Evolutionary conservation across 139 green algal species (phyloP), one percentile per base, ranked within the genome.

Genomic region (Chlamydomonas urium): DNA sequence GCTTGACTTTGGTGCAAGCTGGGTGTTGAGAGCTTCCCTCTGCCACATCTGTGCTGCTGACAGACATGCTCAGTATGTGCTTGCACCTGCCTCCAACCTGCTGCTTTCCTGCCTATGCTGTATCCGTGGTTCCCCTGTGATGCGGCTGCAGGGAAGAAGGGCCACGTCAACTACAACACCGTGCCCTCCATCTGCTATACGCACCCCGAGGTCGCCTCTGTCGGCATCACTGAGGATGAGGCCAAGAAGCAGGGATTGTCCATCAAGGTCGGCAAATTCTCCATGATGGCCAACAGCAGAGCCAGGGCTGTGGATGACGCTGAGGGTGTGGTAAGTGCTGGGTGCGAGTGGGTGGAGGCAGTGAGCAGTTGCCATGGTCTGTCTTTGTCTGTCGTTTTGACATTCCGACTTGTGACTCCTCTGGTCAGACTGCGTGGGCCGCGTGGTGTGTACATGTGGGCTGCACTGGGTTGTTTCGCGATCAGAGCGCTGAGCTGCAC

Each of bases 101-200:
- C 28, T 66, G 23, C 59, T 42, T 88, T 91, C 53, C 10, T 32
- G 10, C 42, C 42, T 50, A 14, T 50, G 42, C 8, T 24, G 42
- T 14, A 50, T 50, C 10, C 14, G 10, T 8, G 21, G 53, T 33
- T 33, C 29, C 19, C 29, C 23, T 67, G 5, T 67, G 10, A 37
- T 67, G n/a, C n/a, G n/a, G n/a, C n/a, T 62, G 24, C 69, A 83
- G 94, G 94, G 70, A 90, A 93, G 72, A 73, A 77, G 8, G 95
- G 95, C 21, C 94, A 99, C 73, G 94, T 99, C 4, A 97, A 99
- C 85, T 99, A 99, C 84, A 84, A 89, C 83, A 97, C 89, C 1
- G 90, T 99, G 34, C 96, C 96, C 1, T 85, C 73, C 77, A 97
- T 99, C 75, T 86, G 98, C n/a, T 99, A 99, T 88, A 99, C 96